Base-by-base conservation (phyloP, 2,329 filamentous ascomycete genomes). In the Nigrograna mackinnonii region DNA sequence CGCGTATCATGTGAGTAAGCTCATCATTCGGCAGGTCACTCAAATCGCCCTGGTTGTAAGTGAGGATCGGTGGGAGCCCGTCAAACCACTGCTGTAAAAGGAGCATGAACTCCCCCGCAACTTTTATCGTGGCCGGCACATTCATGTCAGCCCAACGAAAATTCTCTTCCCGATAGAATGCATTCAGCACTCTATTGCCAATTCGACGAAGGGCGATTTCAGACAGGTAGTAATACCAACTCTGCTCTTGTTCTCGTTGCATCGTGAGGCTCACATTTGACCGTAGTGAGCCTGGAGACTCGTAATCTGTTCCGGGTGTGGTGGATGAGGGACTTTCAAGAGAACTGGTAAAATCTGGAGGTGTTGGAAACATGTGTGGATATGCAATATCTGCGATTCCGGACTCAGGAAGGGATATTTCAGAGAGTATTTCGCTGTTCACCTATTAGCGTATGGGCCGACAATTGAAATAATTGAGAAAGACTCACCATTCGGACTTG, bases 161-260 rank as follows among this genome's bases (percentile, higher is more conserved):
- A 21, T 55, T 46, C 1, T 51, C 58, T 4, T 39, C n/a, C n/a
- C 34, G 28, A 26, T 50, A 50, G 32, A 50, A 50, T 1, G 32
- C 24, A 12, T 50, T 47, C 16, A 47, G 38, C 6, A 50, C 36
- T 12, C 44, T 35, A 18, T 50, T 46, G 11, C 41, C 41, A 18
- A 64, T 54, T 17, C 52, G 55, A 3, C 62, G 53, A 9, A 52
- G 50, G 2, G 58, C 57, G 7, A 66, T 64, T 17, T 64, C 60
- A 3, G 58, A 51, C 7, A 66, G 44, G 44, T 64, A 62, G 43
- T 64, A 63, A 40, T 56, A 62, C 60, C 59, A 62, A 28, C 20
- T 37, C 12, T 43, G 41, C 9, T 43, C 45, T n/a, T 14, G 16
- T 18, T 33, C 22, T 7, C 11, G 31, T 14, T 2, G 31, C 31